These are phyloP conservation scores for Jatropha multifida DNA, from an alignment of 441 rosid genomes.

Conservation along the genomic window DNA sequence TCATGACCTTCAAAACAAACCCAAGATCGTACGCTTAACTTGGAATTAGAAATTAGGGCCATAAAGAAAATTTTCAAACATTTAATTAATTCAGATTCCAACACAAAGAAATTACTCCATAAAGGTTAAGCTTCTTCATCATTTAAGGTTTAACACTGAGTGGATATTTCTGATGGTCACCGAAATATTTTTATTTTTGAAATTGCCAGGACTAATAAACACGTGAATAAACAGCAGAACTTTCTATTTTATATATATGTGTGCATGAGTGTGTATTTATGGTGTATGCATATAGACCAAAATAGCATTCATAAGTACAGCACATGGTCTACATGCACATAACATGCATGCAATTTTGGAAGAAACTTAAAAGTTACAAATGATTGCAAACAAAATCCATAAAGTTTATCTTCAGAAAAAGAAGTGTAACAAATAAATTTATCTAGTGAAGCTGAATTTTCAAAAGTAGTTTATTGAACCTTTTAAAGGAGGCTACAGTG, in stretches of 20 bases:
- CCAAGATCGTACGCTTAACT: not conserved
- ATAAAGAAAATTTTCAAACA: not conserved
- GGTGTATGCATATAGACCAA: no score
- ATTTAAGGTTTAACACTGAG: not conserved
- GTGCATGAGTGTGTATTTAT: no score
- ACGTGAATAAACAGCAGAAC: no score
- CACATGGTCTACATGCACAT: not conserved
- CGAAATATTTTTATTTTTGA: no score
- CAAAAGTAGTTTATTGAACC: constrained; percentile 25
- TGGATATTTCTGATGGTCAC: no score
- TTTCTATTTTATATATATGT: no score
- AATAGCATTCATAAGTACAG: no score
- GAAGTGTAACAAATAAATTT: not conserved
- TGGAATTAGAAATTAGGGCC: no score
- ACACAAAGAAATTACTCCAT: not conserved
- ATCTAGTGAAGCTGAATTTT: not conserved
- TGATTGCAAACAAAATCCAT: no score
- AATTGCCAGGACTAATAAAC: no score
- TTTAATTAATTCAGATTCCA: not conserved
- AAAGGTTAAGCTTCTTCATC: not conserved
- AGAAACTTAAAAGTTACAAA: no score
- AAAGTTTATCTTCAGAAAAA: not conserved
- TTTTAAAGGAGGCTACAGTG: constrained; percentile 39
- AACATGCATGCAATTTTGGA: no score
- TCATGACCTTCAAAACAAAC: constrained; percentile 2